Percentiles rank a stretch among this genome's conserved stretches.
These are phyloP conservation scores for Bipolaris sorokiniana DNA, from an alignment of 2,329 filamentous ascomycete species.

Conservation along the genomic window DNA sequence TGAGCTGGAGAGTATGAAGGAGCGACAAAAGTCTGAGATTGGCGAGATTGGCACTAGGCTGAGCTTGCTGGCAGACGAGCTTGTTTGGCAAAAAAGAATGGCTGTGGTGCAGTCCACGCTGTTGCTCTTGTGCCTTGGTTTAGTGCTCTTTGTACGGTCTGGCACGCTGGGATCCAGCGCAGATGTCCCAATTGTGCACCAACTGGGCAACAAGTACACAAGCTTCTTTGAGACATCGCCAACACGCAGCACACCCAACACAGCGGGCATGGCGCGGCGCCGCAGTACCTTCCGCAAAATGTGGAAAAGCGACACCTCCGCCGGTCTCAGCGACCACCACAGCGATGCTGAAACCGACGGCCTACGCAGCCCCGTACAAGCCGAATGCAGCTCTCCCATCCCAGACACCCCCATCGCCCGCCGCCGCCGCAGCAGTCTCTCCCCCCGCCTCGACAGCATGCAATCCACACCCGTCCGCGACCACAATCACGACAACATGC, in stretches of 20 bases:
- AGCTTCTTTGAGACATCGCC: slow-evolving; percentile 48
- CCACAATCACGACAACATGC: not conserved
- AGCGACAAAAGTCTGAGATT: slow-evolving; percentile 82
- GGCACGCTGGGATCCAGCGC: slow-evolving; percentile 45
- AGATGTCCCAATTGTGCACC: slow-evolving; percentile 55
- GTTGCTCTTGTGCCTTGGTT: slow-evolving; percentile 81
- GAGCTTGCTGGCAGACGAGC: slow-evolving; percentile 90
- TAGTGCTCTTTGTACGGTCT: slow-evolving; percentile 75
- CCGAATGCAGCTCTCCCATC: slow-evolving; percentile 45
- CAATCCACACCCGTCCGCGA: slow-evolving; percentile 5
- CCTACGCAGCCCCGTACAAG: slow-evolving; percentile 38
- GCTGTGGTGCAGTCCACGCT: slow-evolving; percentile 89
- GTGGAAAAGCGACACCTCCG: slow-evolving; percentile 39
- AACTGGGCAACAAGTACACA: slow-evolving; percentile 48
- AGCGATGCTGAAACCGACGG: slow-evolving; percentile 46
- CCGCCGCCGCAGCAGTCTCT: not conserved
- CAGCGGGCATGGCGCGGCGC: slow-evolving; percentile 30
- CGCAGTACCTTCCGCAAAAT: slow-evolving; percentile 42
- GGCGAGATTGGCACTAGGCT: slow-evolving; percentile 80
- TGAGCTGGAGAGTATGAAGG: slow-evolving; percentile 85
- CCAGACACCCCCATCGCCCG: slow-evolving; percentile 27
- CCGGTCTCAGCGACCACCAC: slow-evolving; percentile 25
- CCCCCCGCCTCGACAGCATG: slow-evolving; percentile 18
- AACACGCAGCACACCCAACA: slow-evolving; percentile 40
- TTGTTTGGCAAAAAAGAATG: slow-evolving; percentile 84